phyloP scores from a whole-genome alignment of 768 basidiomycete species.

The Suillus tomentosus region DNA sequence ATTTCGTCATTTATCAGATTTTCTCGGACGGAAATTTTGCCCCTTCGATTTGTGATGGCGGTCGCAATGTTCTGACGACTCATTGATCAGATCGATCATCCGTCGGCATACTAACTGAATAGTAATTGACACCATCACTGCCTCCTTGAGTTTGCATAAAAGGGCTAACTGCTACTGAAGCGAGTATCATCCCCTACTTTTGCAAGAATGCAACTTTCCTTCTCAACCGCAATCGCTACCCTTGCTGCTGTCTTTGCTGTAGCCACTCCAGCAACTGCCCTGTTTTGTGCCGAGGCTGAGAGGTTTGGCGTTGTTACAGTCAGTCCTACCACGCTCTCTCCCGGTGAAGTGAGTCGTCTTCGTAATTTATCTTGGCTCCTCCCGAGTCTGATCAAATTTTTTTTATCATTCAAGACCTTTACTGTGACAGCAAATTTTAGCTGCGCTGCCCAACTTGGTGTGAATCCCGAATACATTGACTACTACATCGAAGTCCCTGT shows the following conservation, averaged over 20 bases:
- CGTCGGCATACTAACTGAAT: neutral
- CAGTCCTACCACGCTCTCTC: conserved; percentile 23
- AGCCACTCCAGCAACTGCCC: conserved; percentile 24
- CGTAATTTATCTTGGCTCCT: neutral
- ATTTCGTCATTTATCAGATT: neutral
- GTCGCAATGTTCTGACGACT: neutral
- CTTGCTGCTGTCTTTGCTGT: conserved; percentile 18
- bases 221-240: conserved; percentile 17
- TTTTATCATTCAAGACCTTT: conserved; percentile 19
- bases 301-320: conserved; percentile 22
- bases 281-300: conserved; percentile 25
- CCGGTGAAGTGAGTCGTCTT: conserved; percentile 26
- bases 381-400: conserved; percentile 10
- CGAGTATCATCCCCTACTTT: neutral
- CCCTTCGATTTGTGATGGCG: neutral
- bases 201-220: conserved; percentile 21
- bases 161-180: neutral
- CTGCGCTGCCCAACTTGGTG: conserved; percentile 26
- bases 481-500: conserved; percentile 36
- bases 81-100: no score
- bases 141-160: conserved; percentile 9
- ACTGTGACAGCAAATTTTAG: conserved; percentile 25
- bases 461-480: conserved; percentile 29
- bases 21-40: neutral
- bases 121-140: neutral